A percentile compares a stretch with the other conserved stretches of the same genome.
Conservation (phyloP, 129 eudicot genomes). For the Dittrichia graveolens region DNA sequence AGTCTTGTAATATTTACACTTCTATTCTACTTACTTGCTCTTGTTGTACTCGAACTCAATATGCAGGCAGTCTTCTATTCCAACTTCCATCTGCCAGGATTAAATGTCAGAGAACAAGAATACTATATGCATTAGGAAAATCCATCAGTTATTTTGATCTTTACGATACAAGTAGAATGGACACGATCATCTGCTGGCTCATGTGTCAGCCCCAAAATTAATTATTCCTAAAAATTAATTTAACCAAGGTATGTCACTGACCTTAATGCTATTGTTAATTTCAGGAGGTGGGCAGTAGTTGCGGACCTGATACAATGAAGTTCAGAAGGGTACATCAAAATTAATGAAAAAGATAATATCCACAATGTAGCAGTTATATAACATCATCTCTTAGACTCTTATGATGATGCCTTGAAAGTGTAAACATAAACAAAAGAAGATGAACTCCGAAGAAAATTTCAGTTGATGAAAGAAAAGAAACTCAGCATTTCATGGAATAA, state of each 20-base stretch:
- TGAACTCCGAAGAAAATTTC: not conserved
- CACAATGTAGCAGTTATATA: not conserved
- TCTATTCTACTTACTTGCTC: constrained; percentile 61
- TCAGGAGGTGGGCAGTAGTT: constrained; percentile 72
- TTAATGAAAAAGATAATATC: not conserved
- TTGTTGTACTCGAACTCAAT: constrained; percentile 89
- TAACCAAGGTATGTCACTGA: constrained; percentile 25
- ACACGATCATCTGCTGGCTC: not conserved
- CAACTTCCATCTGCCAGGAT: constrained; percentile 80
- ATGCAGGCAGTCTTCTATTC: constrained; percentile 84
- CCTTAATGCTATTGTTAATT: constrained; percentile 85
- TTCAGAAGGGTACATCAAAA: constrained; percentile 16
- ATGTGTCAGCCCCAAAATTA: not conserved
- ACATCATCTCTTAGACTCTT: not conserved
- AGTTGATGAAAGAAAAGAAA: not conserved
- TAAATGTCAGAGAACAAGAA: constrained; percentile 12
- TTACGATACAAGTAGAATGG: not conserved
- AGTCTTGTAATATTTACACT: no score
- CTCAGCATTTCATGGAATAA: not conserved
- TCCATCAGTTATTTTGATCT: constrained; percentile 7
- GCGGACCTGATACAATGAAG: constrained; percentile 55
- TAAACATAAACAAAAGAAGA: not conserved
- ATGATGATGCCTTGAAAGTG: not conserved
- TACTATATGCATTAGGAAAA: not conserved
- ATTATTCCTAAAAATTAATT: not conserved